Conservation (phyloP, 495 filamentous ascomycete species). For the Podospora didyma region DNA sequence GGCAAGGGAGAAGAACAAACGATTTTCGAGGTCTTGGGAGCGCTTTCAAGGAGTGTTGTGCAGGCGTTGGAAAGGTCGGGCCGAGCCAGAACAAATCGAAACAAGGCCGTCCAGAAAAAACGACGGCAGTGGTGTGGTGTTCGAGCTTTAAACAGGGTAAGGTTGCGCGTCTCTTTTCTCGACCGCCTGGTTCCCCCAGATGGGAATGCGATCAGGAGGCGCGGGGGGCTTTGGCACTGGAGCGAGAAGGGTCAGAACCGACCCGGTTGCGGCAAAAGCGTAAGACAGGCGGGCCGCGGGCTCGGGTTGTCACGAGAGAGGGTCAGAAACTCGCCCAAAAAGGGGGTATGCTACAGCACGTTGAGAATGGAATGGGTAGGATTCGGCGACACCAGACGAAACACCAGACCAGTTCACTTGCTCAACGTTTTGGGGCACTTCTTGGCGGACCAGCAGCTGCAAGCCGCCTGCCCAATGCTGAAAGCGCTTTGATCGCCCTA, state of each 20-base stretch:
- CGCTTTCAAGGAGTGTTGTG: no score
- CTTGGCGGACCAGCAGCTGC: background rate
- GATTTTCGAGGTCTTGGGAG: no score
- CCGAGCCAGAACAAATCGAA: no score
- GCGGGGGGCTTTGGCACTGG: background rate
- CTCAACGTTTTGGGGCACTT: constrained; percentile 1
- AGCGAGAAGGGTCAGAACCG: background rate
- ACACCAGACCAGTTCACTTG: constrained; percentile 6
- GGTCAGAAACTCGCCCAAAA: background rate
- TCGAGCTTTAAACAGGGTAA: no score
- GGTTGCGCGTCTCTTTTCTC: no score
- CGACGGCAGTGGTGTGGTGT: no score
- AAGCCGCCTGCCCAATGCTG: background rate
- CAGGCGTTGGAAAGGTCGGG: no score
- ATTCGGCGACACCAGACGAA: constrained; percentile 1
- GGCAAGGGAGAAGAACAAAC: no score
- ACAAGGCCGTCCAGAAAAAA: no score
- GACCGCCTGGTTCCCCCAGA: background rate
- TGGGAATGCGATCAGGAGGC: background rate
- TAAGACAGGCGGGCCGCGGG: background rate
- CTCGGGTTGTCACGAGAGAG: background rate
- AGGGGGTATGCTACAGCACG: background rate
- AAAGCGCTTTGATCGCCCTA: background rate
- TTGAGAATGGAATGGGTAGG: background rate
- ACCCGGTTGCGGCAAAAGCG: constrained; percentile 1